Evolutionary conservation across 345 rosid genomes (phyloP).

Genomic region (Raphanus raphanistrum): DNA sequence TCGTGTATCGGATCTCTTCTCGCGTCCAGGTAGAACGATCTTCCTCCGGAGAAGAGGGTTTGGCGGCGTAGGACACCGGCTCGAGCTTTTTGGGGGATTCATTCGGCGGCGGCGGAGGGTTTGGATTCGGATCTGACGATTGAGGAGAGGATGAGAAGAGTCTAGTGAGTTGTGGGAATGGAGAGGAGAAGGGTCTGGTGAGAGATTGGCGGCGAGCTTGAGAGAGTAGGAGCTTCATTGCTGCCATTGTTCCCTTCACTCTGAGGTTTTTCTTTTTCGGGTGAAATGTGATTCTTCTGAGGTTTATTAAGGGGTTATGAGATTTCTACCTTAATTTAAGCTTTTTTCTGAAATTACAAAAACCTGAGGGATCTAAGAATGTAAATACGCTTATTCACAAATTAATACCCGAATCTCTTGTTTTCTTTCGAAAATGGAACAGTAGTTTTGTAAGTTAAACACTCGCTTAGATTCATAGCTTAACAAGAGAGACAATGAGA

Average conservation of each 20-base stretch:
- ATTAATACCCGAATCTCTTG: conserved; percentile 5
- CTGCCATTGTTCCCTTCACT: conserved; percentile 42
- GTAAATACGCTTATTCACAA: conserved; percentile 10
- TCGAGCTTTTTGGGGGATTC: conserved; percentile 34
- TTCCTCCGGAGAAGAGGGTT: conserved; percentile 34
- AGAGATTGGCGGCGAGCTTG: conserved; percentile 55
- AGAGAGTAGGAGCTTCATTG: conserved; percentile 53
- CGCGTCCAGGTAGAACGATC: conserved; percentile 45
- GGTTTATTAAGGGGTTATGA: conserved; percentile 9
- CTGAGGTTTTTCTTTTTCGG: conserved; percentile 15
- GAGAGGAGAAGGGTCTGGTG: conserved; percentile 36
- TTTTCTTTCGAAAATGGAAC: conserved; percentile 13
- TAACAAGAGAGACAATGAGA: not conserved
- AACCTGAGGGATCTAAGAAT: conserved; percentile 10
- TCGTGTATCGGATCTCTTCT: conserved; percentile 76
- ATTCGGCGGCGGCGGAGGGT: conserved; percentile 5
- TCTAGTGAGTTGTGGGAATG: conserved; percentile 37
- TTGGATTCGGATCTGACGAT: conserved; percentile 31
- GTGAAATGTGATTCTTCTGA: conserved; percentile 14
- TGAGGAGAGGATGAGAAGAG: conserved; percentile 43
- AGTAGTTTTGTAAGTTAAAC: not conserved
- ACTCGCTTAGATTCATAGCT: not conserved
- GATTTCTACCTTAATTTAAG: not conserved
- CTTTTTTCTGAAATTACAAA: not conserved
- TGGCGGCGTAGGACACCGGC: conserved; percentile 63